Base-by-base conservation (phyloP, 352 stramenopile species). In the Pythium aquatile region DNA sequence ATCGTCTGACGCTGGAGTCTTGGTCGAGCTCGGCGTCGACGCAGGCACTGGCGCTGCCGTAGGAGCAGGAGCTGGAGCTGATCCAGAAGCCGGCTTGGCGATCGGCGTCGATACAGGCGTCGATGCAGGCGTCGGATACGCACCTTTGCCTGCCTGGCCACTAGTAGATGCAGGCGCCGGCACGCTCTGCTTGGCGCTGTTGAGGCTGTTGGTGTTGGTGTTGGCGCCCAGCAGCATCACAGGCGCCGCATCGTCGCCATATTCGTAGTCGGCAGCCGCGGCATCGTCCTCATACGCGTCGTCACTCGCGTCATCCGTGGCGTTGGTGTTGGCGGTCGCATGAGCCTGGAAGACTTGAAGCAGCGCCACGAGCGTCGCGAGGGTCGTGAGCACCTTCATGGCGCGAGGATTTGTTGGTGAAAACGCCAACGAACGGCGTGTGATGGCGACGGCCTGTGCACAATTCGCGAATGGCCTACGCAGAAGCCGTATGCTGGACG, bases 161-260 rank as follows among this genome's bases (percentile, higher is more conserved):
- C 44, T 51, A 5, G 17, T 65, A 6, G 57, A 26, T 20, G 56
- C 42, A 29, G 66, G 55, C 9, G 46, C 55, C 3, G 61, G 49
- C 14, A 55, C 61, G 26, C 48, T 37, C 29, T 55, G 48, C 48
- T 51, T 51, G 44, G 44, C 44, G 44, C 44, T 51, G 44, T 51
- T 51, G 44, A 51, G 35, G 35, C 17, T 42, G 11, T 11, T 24
- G 20, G 20, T 51, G 44, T 51, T 48, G 40, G 40, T 51, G 44
- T 51, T 51, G 17, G 44, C 44, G 44, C 44, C 44, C 44, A 51
- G 44, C 44, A 51, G 44, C 44, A 51, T 51, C 44, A 51, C 44
- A 4, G 44, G 44, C 44, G 44, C 44, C 3, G 44, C 44, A n/a
- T 51, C 44, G 5, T 51, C 44, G 1, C n/a, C 44, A 28, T 28